Evolutionary conservation across 2,329 filamentous ascomycete species (phyloP).

Genomic region (Ilyonectria robusta): DNA sequence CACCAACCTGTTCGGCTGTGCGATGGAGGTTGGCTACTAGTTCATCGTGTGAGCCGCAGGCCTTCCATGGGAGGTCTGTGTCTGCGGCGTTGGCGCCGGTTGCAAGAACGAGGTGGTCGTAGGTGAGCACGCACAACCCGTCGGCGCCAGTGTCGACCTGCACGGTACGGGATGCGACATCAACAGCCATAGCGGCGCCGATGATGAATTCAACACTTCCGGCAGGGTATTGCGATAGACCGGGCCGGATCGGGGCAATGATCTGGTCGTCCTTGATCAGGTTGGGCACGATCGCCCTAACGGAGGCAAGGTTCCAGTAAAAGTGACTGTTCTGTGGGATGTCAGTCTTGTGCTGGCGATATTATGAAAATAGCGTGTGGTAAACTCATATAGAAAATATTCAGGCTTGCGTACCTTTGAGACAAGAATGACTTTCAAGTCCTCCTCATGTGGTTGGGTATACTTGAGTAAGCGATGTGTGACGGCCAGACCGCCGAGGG

Average conservation of each 20-base stretch:
- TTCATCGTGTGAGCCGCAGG: conserved; percentile 62
- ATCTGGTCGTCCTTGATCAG: conserved; percentile 64
- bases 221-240: conserved; percentile 65
- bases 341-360: conserved; percentile 11
- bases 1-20: conserved; percentile 58
- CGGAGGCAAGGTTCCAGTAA: conserved; percentile 71
- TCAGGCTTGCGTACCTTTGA: conserved; percentile 61
- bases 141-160: conserved; percentile 51
- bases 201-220: conserved; percentile 66
- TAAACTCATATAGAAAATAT: neutral
- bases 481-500: conserved; percentile 66
- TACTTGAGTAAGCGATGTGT: conserved; percentile 70
- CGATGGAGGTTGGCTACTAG: conserved; percentile 56
- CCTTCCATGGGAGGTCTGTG: conserved; percentile 67
- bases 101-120: conserved; percentile 71
- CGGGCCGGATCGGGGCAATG: conserved; percentile 63
- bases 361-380: neutral
- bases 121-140: conserved; percentile 48
- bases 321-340: conserved; percentile 66
- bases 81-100: conserved; percentile 65
- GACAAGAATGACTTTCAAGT: conserved; percentile 69
- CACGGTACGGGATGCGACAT: conserved; percentile 58
- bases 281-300: conserved; percentile 68
- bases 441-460: conserved; percentile 58
- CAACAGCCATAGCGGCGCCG: conserved; percentile 61